Base-by-base conservation (phyloP, 2,329 filamentous ascomycete species). In the Lachnum nothofagi region DNA sequence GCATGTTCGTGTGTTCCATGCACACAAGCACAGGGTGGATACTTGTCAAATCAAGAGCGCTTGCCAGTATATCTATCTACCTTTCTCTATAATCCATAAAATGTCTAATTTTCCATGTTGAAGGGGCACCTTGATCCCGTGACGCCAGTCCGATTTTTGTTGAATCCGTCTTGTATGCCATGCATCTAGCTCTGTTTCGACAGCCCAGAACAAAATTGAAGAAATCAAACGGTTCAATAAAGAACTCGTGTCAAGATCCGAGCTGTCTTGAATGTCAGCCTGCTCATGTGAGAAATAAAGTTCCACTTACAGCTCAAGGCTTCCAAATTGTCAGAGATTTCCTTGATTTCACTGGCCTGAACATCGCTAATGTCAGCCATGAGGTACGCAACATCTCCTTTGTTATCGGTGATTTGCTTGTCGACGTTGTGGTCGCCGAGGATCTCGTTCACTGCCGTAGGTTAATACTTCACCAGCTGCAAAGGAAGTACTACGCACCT, bases 301-400 rank as follows among this genome's bases (percentile, higher is more conserved):
- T n/a, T n/a, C n/a, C n/a, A n/a, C 85, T 75, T 78, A 88, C 86
- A 91, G 70, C 77, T 83, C 55, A 96, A 76, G 51, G 78, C 79
- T 68, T 97, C 90, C 33, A 98, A 76, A 62, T 78, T 84, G 59
- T 91, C 85, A 59, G 86, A 89, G 46, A 98, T 82, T 52, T 89
- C 83, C 71, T 88, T 91, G 67, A 97, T 89, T 63, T 95, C 86
- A 34, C 76, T 76, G 43, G 80, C 78, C 63, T 86, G 82, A 60
- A 97, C 89, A 54, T 86, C 82, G 72, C 89, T 95, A 62, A 98
- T 86, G 72, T 98, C 93, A 6, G 93, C 93, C 91, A 98, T 96
- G 55, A 98, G 76, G 67, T 98, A 98, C 17, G 93, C 93, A 57
- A 93, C 85, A 67, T 97, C 91, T 60, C 90, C 91, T 73, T 85